Percentiles rank a stretch among this genome's conserved stretches.
These are phyloP conservation scores for Curvularia sp. DNA, from an alignment of 2,329 filamentous ascomycete genomes.

Conservation along the genomic window DNA sequence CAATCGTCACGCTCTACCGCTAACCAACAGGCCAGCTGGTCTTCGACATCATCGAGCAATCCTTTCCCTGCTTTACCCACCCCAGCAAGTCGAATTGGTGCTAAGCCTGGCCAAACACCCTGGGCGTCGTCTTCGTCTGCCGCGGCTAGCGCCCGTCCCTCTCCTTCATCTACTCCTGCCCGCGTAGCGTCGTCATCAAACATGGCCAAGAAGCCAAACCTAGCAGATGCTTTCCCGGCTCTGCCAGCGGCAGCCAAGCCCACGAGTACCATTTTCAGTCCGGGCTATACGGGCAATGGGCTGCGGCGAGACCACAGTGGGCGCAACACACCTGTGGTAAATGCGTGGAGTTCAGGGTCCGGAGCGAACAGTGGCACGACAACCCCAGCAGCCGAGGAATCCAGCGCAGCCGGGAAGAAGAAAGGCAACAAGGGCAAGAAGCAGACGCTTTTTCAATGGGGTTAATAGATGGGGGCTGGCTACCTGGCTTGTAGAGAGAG, in stretches of 20 bases:
- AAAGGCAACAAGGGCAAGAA: slow-evolving; percentile 60
- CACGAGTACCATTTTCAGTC: slow-evolving; percentile 61
- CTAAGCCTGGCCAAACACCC: slow-evolving; percentile 46
- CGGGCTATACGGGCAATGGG: slow-evolving; percentile 57
- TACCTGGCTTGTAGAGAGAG: too few species aligned
- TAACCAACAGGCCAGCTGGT: slow-evolving; percentile 64
- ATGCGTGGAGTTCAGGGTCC: slow-evolving; percentile 50
- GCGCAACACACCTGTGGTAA: slow-evolving; percentile 47
- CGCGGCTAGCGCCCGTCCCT: slow-evolving; percentile 41
- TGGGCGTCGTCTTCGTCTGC: slow-evolving; percentile 46
- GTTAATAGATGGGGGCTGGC: slow-evolving; percentile 41
- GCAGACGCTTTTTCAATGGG: slow-evolving; percentile 60
- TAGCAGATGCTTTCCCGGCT: slow-evolving; percentile 76
- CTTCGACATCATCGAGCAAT: slow-evolving; percentile 51
- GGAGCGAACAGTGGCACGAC: slow-evolving; percentile 36
- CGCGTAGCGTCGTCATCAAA: slow-evolving; percentile 39
- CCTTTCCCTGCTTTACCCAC: slow-evolving; percentile 45
- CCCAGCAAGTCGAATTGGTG: slow-evolving; percentile 40
- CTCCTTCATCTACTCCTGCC: slow-evolving; percentile 51
- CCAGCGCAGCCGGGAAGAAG: slow-evolving; percentile 47
- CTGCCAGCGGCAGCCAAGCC: slow-evolving; percentile 79
- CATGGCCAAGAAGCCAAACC: slow-evolving; percentile 34
- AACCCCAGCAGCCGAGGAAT: slow-evolving; percentile 35
- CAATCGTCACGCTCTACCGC: slow-evolving; percentile 69
- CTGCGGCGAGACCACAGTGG: slow-evolving; percentile 53